Evolutionary conservation across 345 rosid genomes (phyloP).

Genomic region (Stellera chamaejasme): DNA sequence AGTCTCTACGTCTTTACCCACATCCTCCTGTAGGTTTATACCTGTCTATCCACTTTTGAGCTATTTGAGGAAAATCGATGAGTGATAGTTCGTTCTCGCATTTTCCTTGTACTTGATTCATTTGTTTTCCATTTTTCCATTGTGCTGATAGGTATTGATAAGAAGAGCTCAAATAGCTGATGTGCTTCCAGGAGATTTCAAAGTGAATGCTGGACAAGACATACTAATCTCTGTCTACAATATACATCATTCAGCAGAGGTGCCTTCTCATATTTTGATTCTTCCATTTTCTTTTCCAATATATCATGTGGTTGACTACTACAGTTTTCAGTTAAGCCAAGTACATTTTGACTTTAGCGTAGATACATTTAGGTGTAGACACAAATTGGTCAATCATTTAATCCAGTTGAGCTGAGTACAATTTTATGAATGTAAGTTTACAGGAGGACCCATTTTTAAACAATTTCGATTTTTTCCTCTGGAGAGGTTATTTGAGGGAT

Average conservation of each 20-base stretch:
- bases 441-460: too few species aligned
- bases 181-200: conserved; percentile 82
- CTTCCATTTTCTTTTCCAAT: conserved; percentile 1
- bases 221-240: conserved; percentile 95
- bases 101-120: neutral
- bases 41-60: conserved; percentile 13
- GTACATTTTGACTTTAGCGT: too few species aligned
- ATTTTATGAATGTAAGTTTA: too few species aligned
- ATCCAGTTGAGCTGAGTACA: too few species aligned
- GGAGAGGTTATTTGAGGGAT: too few species aligned
- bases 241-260: conserved; percentile 83
- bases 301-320: too few species aligned
- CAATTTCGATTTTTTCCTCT: too few species aligned
- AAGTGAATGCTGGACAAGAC: conserved; percentile 86
- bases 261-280: conserved; percentile 18
- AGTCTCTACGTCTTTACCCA: conserved; percentile 90
- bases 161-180: conserved; percentile 89
- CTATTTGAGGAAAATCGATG: too few species aligned
- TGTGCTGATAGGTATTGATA: conserved; percentile 52
- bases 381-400: too few species aligned
- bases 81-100: too few species aligned
- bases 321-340: too few species aligned
- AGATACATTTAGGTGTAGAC: too few species aligned
- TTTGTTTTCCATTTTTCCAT: neutral
- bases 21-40: conserved; percentile 87